Base-by-base conservation (phyloP, 129 eudicot genomes). In the Flaveria brownii region DNA sequence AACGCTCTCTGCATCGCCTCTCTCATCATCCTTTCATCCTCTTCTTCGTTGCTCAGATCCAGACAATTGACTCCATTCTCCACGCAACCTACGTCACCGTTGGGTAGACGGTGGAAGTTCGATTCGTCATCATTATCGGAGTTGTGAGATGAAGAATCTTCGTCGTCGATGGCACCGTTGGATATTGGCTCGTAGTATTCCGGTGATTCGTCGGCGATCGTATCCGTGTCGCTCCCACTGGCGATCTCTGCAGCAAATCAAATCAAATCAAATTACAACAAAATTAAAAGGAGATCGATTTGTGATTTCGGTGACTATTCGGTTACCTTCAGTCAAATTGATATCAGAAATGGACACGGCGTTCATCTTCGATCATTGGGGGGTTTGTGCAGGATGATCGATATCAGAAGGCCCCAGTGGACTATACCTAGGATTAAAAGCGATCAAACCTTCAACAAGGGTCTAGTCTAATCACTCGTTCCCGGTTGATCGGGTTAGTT, bases 181-280 rank as follows among this genome's bases (percentile, higher is more conserved):
- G 92, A 71, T 2, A 91, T 87, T 18, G 96, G 97, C 75, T 87
- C 86, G 78, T 93, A 93, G 73, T 85, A 88, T 10, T 90, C 98
- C 33, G 86, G 87, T 20, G 87, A 80, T 5, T 84, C 98, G 50
- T 91, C 93, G 74, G 84, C 63, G 71, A 77, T 80, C 9, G 93
- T 71, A 43, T 87, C 98, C 36, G 98, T 85, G 72, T 91, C 96
- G 78, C 90, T 90, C n/a, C 87, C 96, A 60, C 80, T 82, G 52
- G 81, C 85, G 89, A 84, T 85, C 18, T 88, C 96, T 86, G 83
- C 70, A 61, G 60, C 30, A 62, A 14, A 26, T 18, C 11, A 26
- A 23, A 26, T 18, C 11, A 26, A 23, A 18, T 28, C 17, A 36
- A 43, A 13, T 51, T 18, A 12, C 4, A 0, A 3, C 11, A 49